phyloP scores from a whole-genome alignment of 2,329 filamentous ascomycete genomes.

The Chrysoporthe deuterocubensis region DNA sequence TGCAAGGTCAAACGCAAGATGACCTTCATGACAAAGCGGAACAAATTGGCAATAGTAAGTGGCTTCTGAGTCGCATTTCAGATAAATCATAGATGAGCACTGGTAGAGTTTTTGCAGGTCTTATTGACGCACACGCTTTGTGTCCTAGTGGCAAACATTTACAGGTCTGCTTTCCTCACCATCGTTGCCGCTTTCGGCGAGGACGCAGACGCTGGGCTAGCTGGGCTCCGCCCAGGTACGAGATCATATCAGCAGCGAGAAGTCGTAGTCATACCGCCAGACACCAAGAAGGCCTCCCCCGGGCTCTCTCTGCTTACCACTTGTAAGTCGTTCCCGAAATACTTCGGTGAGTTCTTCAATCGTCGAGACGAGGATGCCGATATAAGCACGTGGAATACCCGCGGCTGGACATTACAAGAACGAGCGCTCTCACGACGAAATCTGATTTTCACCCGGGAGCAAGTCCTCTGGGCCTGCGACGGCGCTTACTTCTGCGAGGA shows the following conservation, averaged over 20 bases:
- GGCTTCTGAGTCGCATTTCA: not conserved
- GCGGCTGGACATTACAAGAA: constrained; percentile 22
- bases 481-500: constrained; percentile 13
- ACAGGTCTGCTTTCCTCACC: constrained; percentile 1
- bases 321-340: not conserved
- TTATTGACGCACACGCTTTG: not conserved
- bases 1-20: not conserved
- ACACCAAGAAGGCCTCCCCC: not conserved
- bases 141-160: not conserved
- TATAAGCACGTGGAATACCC: constrained; percentile 9
- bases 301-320: constrained; percentile 1
- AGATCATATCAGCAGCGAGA: not conserved
- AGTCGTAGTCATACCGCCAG: not conserved
- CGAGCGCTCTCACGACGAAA: constrained; percentile 10
- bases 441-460: constrained; percentile 9
- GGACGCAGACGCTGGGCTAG: not conserved
- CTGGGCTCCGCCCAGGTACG: not conserved
- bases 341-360: constrained; percentile 1
- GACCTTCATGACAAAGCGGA: not conserved
- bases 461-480: constrained; percentile 18
- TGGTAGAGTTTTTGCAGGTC: not conserved
- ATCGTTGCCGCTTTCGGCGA: not conserved
- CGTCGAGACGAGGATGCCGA: constrained; percentile 3
- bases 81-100: not conserved
- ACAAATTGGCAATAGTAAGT: not conserved